These are phyloP conservation scores for Allium fistulosum DNA, from an alignment of 106 monocot genomes.

Conservation along the genomic window DNA sequence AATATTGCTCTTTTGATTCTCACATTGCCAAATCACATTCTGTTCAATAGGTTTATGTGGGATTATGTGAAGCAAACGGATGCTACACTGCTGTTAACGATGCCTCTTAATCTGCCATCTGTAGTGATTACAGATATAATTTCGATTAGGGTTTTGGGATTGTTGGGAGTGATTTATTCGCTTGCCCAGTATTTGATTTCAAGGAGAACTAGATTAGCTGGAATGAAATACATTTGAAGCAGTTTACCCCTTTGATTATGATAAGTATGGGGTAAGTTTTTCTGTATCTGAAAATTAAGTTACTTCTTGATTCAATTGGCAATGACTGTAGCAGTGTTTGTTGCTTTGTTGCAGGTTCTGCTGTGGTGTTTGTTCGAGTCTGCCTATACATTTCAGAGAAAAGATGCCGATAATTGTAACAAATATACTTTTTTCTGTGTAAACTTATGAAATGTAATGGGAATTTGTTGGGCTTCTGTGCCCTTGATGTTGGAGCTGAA, in stretches of 20 bases:
- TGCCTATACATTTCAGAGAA: not conserved
- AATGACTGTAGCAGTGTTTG: not conserved
- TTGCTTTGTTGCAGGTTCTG: not conserved
- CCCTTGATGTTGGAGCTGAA: not conserved
- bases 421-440: slow-evolving; percentile 2
- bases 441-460: slow-evolving; percentile 1
- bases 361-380: not conserved
- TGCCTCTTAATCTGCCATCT: slow-evolving; percentile 94
- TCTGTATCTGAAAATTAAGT: not conserved
- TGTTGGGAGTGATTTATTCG: slow-evolving; percentile 78
- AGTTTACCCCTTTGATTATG: not conserved
- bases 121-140: slow-evolving; percentile 83
- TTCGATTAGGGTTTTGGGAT: slow-evolving; percentile 71
- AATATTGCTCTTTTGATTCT: slow-evolving; percentile 84
- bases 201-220: slow-evolving; percentile 82
- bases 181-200: slow-evolving; percentile 81
- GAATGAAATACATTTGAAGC: slow-evolving; percentile 92
- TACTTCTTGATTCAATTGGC: not conserved
- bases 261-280: slow-evolving; percentile 1
- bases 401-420: not conserved
- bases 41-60: slow-evolving; percentile 99
- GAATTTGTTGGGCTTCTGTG: not conserved
- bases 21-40: slow-evolving; percentile 92
- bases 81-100: slow-evolving; percentile 60
- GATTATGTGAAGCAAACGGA: slow-evolving; percentile 98